Base-by-base conservation (phyloP, 345 rosid genomes). In the Adansonia digitata region DNA sequence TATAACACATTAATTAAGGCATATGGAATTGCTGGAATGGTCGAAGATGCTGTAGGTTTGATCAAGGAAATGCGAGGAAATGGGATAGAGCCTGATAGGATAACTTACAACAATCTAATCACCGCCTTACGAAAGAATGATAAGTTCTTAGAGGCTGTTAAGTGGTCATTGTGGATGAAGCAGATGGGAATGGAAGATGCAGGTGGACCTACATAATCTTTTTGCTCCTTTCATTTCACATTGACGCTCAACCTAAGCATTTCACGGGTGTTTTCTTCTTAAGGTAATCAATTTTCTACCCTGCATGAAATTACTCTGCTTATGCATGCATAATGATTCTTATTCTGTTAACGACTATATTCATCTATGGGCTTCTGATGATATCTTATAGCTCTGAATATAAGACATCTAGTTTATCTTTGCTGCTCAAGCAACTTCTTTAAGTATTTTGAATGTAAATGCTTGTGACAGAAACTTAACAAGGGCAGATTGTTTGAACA, bases 121-220 rank as follows among this genome's bases (percentile, higher is more conserved):
- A 74, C 83, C 52, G 97, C 97, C 51, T 78, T 92, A 78, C 89
- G 74, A 51, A 91, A 73, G 83, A 94, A 94, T 75, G 98, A 92
- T 56, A 78, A 91, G 73, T 89, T 86, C 77, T 86, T 94, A 75
- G 97, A 94, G 82, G 97, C 98, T 82, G 83, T 92, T 13, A 91
- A 86, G 80, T 94, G 97, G 97, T 94, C 98, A 57, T 87, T 94
- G 89, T 92, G 98, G 97, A 87, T 91, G 93, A 94, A 92, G 79
- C 98, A 94, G 84, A 79, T 89, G 87, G 92, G 89, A 74, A 69
- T 91, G 72, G 82, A 81, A 77, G 76, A 20, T 71, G 15, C 49
- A 66, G 45, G n/a, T 42, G 48, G 39, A 48, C 70, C 20, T 26
- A 31, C 7, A 29, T 71, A 27, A 35, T 24, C 49, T 37, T 66